Percentiles rank a stretch among this genome's conserved stretches.
Evolutionary conservation across 768 basidiomycete species (phyloP).

Genomic region (Thelephora ganbajun): DNA sequence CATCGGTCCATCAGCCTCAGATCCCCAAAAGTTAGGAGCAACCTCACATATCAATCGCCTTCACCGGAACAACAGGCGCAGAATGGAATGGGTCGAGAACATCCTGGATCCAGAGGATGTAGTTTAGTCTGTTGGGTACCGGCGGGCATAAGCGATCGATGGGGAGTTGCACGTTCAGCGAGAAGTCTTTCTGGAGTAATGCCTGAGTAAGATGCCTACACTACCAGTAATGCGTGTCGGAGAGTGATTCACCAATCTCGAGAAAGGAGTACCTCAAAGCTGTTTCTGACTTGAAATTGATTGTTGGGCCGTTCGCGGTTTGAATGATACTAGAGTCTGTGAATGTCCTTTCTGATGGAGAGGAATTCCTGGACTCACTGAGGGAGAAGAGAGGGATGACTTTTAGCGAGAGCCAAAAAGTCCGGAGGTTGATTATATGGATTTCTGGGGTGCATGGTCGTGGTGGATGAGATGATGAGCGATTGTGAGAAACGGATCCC

Average conservation of each 20-base stretch:
- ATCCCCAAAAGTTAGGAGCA: neutral
- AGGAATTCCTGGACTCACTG: no score
- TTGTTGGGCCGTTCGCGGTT: conserved; percentile 17
- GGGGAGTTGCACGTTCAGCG: conserved; percentile 45
- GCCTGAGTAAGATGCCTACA: conserved; percentile 67
- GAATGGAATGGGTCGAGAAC: conserved; percentile 26
- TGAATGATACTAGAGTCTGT: no score
- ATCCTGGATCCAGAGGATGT: conserved; percentile 77
- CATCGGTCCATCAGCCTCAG: neutral
- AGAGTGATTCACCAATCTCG: neutral
- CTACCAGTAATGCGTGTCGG: conserved; percentile 5
- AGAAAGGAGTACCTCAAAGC: conserved; percentile 44
- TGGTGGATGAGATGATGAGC: no score
- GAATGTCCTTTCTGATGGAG: no score
- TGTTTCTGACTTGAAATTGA: conserved; percentile 64
- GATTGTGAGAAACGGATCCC: no score
- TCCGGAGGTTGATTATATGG: no score
- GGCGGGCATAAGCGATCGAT: conserved; percentile 76
- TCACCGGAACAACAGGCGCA: conserved; percentile 14
- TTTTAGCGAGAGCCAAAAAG: no score
- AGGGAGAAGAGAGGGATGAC: no score
- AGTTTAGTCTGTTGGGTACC: conserved; percentile 64
- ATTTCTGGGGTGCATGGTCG: no score
- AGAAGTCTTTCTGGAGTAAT: conserved; percentile 63
- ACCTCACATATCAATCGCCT: conserved; percentile 63